These are phyloP conservation scores for Canavalia ensiformis DNA, from an alignment of 306 rosid species.

Conservation along the genomic window DNA sequence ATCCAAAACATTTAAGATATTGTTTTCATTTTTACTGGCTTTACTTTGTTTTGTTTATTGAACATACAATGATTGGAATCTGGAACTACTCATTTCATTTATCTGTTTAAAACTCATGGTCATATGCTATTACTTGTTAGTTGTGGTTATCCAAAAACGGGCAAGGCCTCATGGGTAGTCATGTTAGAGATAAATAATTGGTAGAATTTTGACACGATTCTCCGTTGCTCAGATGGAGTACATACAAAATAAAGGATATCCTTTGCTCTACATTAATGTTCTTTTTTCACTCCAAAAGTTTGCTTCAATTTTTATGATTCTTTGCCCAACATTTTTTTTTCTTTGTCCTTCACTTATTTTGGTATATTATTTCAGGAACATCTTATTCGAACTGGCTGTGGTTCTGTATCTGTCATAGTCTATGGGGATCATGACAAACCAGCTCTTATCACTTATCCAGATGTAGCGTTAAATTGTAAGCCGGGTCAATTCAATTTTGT, in stretches of 20 bases:
- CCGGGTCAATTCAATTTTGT: conserved; percentile 24
- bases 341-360: background rate
- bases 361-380: conserved; percentile 70
- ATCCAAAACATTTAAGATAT: conserved; percentile 37
- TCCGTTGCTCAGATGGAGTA: conserved; percentile 49
- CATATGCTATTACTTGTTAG: conserved; percentile 47
- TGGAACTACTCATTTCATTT: conserved; percentile 48
- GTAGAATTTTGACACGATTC: conserved; percentile 43
- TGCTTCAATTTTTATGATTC: conserved; percentile 13
- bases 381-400: conserved; percentile 79
- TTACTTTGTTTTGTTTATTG: conserved; percentile 47
- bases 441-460: conserved; percentile 88
- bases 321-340: conserved; percentile 22
- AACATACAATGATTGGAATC: conserved; percentile 57
- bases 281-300: conserved; percentile 25
- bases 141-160: conserved; percentile 56
- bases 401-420: conserved; percentile 86
- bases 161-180: conserved; percentile 64
- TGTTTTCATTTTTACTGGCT: conserved; percentile 52
- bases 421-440: conserved; percentile 92
- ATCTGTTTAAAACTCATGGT: conserved; percentile 51
- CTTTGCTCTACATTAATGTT: conserved; percentile 41
- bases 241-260: conserved; percentile 45
- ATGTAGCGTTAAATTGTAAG: conserved; percentile 89
- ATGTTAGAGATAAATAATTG: conserved; percentile 52